Percentiles rank a stretch among this genome's conserved stretches.
These are phyloP conservation scores for Yamadazyma oceani DNA, from an alignment of 1,139 yeast genomes.

Conservation along the genomic window DNA sequence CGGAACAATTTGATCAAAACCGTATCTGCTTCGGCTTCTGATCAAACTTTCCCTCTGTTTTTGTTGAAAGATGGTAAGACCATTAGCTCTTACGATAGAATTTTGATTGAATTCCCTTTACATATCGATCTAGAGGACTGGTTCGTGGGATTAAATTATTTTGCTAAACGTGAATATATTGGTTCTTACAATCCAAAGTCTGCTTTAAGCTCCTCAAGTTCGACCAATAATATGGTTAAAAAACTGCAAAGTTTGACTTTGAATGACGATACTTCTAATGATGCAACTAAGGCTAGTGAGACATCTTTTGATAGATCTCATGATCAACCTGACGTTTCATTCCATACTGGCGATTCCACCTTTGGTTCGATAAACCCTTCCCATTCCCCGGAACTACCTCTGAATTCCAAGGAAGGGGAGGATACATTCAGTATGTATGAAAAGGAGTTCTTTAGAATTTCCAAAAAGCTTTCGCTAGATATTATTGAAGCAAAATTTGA, in stretches of 20 bases:
- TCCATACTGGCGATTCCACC: constrained; percentile 12
- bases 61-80: constrained; percentile 36
- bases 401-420: constrained; percentile 2
- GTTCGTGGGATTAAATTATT: constrained; percentile 71
- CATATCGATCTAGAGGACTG: constrained; percentile 81
- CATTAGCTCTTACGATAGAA: constrained; percentile 36
- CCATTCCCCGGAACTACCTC: not conserved
- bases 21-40: constrained; percentile 24
- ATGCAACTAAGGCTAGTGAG: not conserved
- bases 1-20: constrained; percentile 40
- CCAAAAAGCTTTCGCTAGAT: constrained; percentile 54
- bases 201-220: constrained; percentile 18
- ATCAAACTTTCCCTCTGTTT: constrained; percentile 24
- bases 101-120: constrained; percentile 63
- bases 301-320: constrained; percentile 1
- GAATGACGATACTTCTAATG: constrained; percentile 1
- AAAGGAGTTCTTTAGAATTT: constrained; percentile 50
- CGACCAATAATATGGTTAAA: constrained; percentile 11
- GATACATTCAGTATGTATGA: too few species aligned
- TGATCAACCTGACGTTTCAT: constrained; percentile 9
- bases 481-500: constrained; percentile 69
- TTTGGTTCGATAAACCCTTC: constrained; percentile 5
- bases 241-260: constrained; percentile 10
- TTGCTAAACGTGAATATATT: constrained; percentile 61
- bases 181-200: constrained; percentile 34